A percentile compares a stretch with the other conserved stretches of the same genome.
Evolutionary conservation across 495 filamentous ascomycete genomes (phyloP).

Genomic region (Niebla homalea): DNA sequence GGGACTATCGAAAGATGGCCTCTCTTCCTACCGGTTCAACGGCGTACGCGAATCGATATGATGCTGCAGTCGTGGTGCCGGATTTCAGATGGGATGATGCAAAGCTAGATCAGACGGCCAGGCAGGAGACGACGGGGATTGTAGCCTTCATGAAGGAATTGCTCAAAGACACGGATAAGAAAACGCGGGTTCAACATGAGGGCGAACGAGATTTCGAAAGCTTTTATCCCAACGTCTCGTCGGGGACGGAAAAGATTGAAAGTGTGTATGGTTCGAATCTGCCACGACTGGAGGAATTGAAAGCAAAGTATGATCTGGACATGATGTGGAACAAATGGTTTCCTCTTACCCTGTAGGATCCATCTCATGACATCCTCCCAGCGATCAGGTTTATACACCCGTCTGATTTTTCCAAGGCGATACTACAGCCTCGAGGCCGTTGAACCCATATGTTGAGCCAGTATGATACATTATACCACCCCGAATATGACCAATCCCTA

Average conservation of each 20-base stretch:
- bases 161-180: neutral
- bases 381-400: too few species aligned
- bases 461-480: too few species aligned
- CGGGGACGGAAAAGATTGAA: constrained; percentile 28
- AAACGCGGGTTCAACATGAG: constrained; percentile 10
- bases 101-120: constrained; percentile 1
- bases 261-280: constrained; percentile 18
- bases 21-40: constrained; percentile 3
- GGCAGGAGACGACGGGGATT: neutral
- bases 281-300: constrained; percentile 16
- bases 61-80: neutral
- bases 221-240: constrained; percentile 24
- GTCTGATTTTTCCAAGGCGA: too few species aligned
- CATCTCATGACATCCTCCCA: too few species aligned
- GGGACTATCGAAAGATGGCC: neutral
- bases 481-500: too few species aligned
- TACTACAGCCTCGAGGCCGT: too few species aligned
- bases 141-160: neutral
- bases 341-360: neutral
- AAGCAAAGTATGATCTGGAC: constrained; percentile 24
- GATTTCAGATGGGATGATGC: constrained; percentile 1
- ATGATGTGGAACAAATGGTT: constrained; percentile 15
- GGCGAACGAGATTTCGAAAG: constrained; percentile 16
- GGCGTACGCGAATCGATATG: constrained; percentile 13
- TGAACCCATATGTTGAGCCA: too few species aligned